Base-by-base conservation (phyloP, 345 rosid species). In the Citrus unshiu region DNA sequence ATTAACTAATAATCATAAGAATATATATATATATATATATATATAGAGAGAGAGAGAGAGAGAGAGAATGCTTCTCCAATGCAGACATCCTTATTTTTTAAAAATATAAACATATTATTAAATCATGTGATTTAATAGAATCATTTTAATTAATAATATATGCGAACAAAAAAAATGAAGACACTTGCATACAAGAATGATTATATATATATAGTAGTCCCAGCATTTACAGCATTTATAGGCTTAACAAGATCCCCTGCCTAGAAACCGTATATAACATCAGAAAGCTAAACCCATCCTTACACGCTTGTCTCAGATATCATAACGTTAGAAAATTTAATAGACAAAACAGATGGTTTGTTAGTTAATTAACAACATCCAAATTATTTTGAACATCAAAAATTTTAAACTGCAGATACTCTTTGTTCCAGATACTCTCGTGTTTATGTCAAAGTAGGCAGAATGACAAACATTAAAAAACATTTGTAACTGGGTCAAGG, bases 321-420 rank as follows among this genome's bases (percentile, higher is more conserved):
- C n/a, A 49, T 18, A 4, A 5, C 37, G 25, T n/a, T 2, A 30
- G 16, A 40, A 22, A 39, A 59, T 58, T 24, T 24, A 57, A 22
- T 3, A 59, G 22, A 61, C 6, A 74, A 39, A 18, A 25, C 6
- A 18, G 70, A 21, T 21, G 2, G 68, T 10, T 19, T 13, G 30
- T 62, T 0, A 58, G 60, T 18, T 43, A 66, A 46, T 22, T 34
- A 60, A 68, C 57, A 60, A 68, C 57, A 13, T 40, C 34, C 68
- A 49, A 62, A 32, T 82, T 78, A 82, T 74, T 73, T 68, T 27
- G 32, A 75, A 74, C 56, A 30, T 35, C 64, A 73, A 78, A 80
- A 78, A 61, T 68, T 73, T 29, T 29, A 37, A 68, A 29, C 9
- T 27, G 14, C 27, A 21, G 32, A 67, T 5, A 43, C 46, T 34